These are phyloP conservation scores for Suillus subalutaceus DNA, from an alignment of 768 basidiomycete genomes.

Conservation along the genomic window DNA sequence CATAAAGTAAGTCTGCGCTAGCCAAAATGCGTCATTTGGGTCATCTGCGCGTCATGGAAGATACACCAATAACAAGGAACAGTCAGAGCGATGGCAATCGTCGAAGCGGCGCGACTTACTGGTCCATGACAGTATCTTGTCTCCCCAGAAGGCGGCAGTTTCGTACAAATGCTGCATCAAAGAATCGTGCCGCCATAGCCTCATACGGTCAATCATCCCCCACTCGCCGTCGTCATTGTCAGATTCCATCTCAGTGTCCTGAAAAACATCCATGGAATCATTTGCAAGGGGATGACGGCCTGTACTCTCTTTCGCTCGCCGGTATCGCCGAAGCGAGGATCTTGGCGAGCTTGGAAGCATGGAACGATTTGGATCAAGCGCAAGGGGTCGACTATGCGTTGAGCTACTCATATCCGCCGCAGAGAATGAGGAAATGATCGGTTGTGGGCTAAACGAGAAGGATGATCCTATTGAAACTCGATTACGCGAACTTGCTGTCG, in stretches of 20 bases:
- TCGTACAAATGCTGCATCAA: slow-evolving; percentile 98
- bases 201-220: slow-evolving; percentile 93
- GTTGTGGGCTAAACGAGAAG: slow-evolving; percentile 83
- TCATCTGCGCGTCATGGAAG: slow-evolving; percentile 57
- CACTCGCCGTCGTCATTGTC: slow-evolving; percentile 70
- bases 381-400: slow-evolving; percentile 55
- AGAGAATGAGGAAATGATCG: slow-evolving; percentile 70
- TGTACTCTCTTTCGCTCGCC: slow-evolving; percentile 56
- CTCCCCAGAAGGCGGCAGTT: slow-evolving; percentile 98
- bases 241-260: slow-evolving; percentile 62
- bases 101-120: slow-evolving; percentile 55
- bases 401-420: slow-evolving; percentile 65
- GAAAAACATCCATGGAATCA: slow-evolving; percentile 74
- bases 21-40: slow-evolving; percentile 98
- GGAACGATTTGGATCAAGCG: slow-evolving; percentile 81
- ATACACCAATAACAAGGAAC: slow-evolving; percentile 12
- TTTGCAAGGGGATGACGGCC: slow-evolving; percentile 74
- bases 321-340: slow-evolving; percentile 63
- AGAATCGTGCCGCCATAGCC: slow-evolving; percentile 96
- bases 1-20: slow-evolving; percentile 97
- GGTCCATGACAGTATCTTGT: slow-evolving; percentile 95
- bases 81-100: neutral
- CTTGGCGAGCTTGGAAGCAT: slow-evolving; percentile 74
- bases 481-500: slow-evolving; percentile 56
- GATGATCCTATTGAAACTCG: slow-evolving; percentile 76